Evolutionary conservation across 2,329 filamentous ascomycete genomes (phyloP), one percentile per base, ranked within the genome.

Genomic region (Elsinoe necatrix): DNA sequence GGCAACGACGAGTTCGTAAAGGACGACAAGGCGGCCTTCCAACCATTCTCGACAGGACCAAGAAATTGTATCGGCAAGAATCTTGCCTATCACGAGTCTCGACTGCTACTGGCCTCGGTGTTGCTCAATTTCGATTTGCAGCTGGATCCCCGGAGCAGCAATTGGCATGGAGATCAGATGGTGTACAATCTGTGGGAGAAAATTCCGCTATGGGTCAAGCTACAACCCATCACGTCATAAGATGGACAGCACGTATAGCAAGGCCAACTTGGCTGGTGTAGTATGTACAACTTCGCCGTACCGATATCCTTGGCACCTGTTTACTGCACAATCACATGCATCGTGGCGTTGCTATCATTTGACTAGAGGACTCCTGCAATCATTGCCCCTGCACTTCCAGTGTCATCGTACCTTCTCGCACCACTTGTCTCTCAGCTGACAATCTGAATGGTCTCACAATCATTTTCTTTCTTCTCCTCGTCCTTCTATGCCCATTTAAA

Each of bases 71-170:
- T 63, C 47, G 61, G 64, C 8, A 63, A 62, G 55, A 67, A 61
- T 45, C 63, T 73, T 8, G 71, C 71, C 1, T 71, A 67, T 58
- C 65, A 68, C 48, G 71, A 74, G 59, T 67, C 71, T 61, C 63
- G 67, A 3, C 50, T 75, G 3, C 62, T 72, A 0, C 61, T 76
- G n/a, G 63, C 71, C 11, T 66, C 66, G 16, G 43, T 71, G 1
- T 37, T 75, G 8, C 69, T 64, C 55, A 60, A 65, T 4, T 75
- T 75, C 56, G 70, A 76, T 58, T 9, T 69, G 39, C 35, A 63
- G 56, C 41, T 56, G 20, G 54, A 56, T 35, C 54, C 37, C 2
- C 25, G 29, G 27, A 56, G 54, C 27, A 35, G 12, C 12, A 34
- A 56, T 45, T 56, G 54, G 54, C 48, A 52, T 39, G 41, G 27